Percentiles rank a stretch among this genome's conserved stretches.
These are phyloP conservation scores for Luffa acutangula DNA, from an alignment of 306 rosid species.

Conservation along the genomic window DNA sequence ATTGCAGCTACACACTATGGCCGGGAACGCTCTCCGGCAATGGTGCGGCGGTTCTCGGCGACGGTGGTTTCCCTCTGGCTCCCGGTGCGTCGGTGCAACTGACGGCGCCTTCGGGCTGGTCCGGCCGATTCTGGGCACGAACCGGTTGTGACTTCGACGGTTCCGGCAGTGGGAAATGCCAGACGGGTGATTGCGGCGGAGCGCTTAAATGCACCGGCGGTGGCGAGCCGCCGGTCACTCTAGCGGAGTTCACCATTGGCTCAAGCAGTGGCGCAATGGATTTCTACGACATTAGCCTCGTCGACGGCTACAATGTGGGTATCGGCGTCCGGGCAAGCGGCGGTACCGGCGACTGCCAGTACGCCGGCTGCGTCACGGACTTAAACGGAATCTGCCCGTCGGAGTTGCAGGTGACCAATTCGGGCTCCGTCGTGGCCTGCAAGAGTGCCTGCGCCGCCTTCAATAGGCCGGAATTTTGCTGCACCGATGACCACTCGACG, in stretches of 20 bases:
- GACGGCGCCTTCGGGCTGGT: constrained; percentile 66
- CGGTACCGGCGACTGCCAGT: constrained; percentile 76
- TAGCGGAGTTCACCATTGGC: constrained; percentile 60
- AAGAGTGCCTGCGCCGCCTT: constrained; percentile 82
- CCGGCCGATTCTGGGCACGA: constrained; percentile 83
- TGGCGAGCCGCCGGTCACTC: constrained; percentile 54
- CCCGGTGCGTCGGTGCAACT: constrained; percentile 29
- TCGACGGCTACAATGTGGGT: constrained; percentile 84
- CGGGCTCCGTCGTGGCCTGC: constrained; percentile 55
- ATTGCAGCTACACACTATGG: constrained; percentile 59
- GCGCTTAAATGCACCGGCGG: constrained; percentile 39
- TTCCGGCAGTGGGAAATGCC: constrained; percentile 46
- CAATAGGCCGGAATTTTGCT: constrained; percentile 53
- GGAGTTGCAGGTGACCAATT: constrained; percentile 37
- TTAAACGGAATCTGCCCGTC: constrained; percentile 46
- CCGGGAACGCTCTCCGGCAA: constrained; percentile 74
- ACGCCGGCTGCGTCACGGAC: constrained; percentile 72
- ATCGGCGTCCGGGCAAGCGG: constrained; percentile 58
- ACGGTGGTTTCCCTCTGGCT: constrained; percentile 41
- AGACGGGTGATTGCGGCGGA: constrained; percentile 72
- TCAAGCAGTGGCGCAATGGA: constrained; percentile 23
- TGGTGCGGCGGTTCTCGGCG: constrained; percentile 43
- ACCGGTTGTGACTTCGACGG: constrained; percentile 57
- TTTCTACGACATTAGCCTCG: constrained; percentile 81
- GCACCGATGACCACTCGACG: constrained; percentile 65